Base-by-base conservation (phyloP, 2,329 filamentous ascomycete genomes). In the Leptosphaerulina australis region DNA sequence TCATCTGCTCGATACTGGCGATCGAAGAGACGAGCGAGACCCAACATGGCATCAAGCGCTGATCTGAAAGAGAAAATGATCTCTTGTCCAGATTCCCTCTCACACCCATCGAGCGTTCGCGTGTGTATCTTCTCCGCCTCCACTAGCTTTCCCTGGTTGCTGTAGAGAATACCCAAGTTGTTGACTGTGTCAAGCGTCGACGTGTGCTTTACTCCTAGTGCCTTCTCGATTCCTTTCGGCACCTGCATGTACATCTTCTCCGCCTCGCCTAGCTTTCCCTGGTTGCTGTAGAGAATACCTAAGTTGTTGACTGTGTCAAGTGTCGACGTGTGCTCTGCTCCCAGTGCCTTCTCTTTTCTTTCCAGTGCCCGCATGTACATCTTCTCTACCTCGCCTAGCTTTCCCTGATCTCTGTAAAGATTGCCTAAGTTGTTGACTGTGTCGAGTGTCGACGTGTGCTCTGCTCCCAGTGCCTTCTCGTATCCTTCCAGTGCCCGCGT, bases 51-150 rank as follows among this genome's bases (percentile, higher is more conserved):
- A 12, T 5, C 9, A 3, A 28, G 10, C 25, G 25, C 25, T 12
- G 25, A 12, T 5, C 5, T 28, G 25, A 5, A 28, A 12, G 25
- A 5, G n/a, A n/a, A n/a, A n/a, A n/a, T n/a, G n/a, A n/a, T n/a
- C n/a, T n/a, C n/a, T n/a, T n/a, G n/a, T n/a, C n/a, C n/a, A n/a
- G n/a, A n/a, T n/a, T n/a, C n/a, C n/a, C n/a, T n/a, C n/a, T n/a
- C n/a, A n/a, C n/a, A n/a, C n/a, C n/a, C n/a, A n/a, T n/a, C n/a
- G n/a, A n/a, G n/a, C n/a, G n/a, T n/a, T n/a, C n/a, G n/a, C n/a
- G n/a, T n/a, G n/a, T 60, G 59, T 53, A 60, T 58, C 14, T 34
- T 26, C 49, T 60, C 57, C 7, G 56, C 55, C 25, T 55, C 33
- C 5, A n/a, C 38, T 11, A 59, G 44, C 53, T 51, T 54, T 34